These are phyloP conservation scores for Phytophthora ohioensis DNA, from an alignment of 352 stramenopile species.

Conservation along the genomic window DNA sequence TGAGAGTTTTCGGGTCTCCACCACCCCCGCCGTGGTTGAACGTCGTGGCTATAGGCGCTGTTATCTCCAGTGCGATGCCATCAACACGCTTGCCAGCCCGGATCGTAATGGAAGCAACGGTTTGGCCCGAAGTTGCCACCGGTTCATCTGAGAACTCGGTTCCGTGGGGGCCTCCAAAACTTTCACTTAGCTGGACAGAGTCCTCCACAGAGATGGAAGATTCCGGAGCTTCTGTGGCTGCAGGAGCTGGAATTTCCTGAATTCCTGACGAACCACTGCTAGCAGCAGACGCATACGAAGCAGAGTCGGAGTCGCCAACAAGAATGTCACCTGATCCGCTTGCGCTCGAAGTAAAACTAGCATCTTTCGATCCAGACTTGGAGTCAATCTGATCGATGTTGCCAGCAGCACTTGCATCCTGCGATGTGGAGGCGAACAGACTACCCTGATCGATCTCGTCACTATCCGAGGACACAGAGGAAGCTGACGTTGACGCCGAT, in stretches of 20 bases:
- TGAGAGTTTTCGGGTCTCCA: conserved; percentile 12
- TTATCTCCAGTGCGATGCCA: conserved; percentile 18
- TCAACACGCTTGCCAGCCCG: conserved; percentile 17
- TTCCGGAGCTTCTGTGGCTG: neutral
- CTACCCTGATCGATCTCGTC: neutral
- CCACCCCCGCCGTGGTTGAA: conserved; percentile 12
- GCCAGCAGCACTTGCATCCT: neutral
- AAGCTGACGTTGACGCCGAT: neutral
- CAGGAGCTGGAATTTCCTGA: neutral
- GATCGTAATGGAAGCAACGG: conserved; percentile 22
- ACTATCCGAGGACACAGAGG: neutral
- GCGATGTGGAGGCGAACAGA: neutral
- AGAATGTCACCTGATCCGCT: neutral
- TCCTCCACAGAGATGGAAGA: conserved; percentile 15
- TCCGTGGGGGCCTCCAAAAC: conserved; percentile 20
- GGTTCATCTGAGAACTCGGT: conserved; percentile 15
- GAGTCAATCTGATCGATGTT: neutral
- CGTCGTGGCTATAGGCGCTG: conserved; percentile 1
- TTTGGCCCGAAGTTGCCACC: conserved; percentile 19
- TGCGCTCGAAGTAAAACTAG: neutral
- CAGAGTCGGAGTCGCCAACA: neutral
- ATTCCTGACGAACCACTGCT: neutral
- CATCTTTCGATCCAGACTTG: neutral
- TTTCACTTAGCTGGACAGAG: conserved; percentile 18
- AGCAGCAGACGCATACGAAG: neutral